Conservation (phyloP, 208 protist species). For the Leishmania lainsoni region DNA sequence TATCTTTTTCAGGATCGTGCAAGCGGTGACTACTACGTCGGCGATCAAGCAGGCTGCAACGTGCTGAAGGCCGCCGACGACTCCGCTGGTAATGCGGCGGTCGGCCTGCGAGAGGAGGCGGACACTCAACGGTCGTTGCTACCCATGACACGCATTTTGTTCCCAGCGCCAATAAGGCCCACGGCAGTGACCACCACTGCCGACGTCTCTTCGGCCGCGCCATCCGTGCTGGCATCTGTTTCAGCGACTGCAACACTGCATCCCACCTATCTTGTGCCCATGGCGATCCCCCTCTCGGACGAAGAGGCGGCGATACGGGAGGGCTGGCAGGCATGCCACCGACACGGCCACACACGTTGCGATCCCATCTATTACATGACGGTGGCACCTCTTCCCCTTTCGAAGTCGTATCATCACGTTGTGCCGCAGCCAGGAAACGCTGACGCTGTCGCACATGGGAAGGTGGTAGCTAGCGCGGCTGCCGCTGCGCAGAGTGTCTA, state of each 20-base stretch:
- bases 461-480: too few species aligned
- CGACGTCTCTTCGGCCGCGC: not conserved
- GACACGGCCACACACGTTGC: constrained; percentile 30
- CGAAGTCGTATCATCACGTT: constrained; percentile 23
- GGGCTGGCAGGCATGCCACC: constrained; percentile 35
- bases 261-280: constrained; percentile 48
- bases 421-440: constrained; percentile 18
- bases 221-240: not conserved
- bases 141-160: constrained; percentile 53
- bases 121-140: constrained; percentile 18
- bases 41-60: constrained; percentile 26
- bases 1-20: constrained; percentile 40
- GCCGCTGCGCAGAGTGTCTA: not conserved
- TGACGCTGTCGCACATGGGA: not conserved
- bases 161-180: constrained; percentile 31
- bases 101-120: not conserved
- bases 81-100: not conserved
- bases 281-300: constrained; percentile 37
- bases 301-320: constrained; percentile 17
- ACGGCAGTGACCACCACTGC: not conserved
- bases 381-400: constrained; percentile 19
- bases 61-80: constrained; percentile 1
- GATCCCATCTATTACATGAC: constrained; percentile 29
- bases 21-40: constrained; percentile 39
- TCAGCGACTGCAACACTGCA: constrained; percentile 12